A percentile compares a stretch with the other conserved stretches of the same genome.
These are phyloP conservation scores for Plicaturopsis crispa DNA, from an alignment of 768 basidiomycete genomes.

Conservation along the genomic window DNA sequence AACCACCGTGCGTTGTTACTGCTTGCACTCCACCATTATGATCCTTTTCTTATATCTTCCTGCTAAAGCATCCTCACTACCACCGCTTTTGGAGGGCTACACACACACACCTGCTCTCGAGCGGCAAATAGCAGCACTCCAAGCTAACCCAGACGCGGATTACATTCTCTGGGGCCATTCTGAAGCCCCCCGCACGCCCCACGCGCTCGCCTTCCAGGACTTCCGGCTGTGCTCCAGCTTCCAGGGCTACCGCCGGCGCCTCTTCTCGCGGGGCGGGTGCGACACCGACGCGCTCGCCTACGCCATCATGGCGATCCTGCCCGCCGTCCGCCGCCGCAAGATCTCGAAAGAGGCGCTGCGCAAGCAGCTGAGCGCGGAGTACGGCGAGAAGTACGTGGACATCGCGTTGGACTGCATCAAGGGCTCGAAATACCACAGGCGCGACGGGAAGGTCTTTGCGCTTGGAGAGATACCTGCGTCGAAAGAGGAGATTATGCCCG, in stretches of 20 bases:
- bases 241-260: neutral
- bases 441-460: neutral
- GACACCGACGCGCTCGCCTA: slow-evolving; percentile 2
- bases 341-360: slow-evolving; percentile 1
- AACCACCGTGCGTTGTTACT: neutral
- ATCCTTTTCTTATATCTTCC: no score
- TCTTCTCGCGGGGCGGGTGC: slow-evolving; percentile 1
- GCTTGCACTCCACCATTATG: no score
- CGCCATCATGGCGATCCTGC: slow-evolving; percentile 1
- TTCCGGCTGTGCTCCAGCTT: neutral
- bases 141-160: slow-evolving; percentile 2
- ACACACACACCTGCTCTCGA: neutral
- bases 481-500: neutral
- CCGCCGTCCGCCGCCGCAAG: slow-evolving; percentile 1
- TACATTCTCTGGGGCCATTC: slow-evolving; percentile 5
- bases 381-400: neutral
- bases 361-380: neutral
- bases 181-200: neutral
- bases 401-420: neutral
- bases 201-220: neutral
- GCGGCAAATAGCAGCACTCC: slow-evolving; percentile 2
- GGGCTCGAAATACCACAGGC: neutral
- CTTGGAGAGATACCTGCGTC: neutral
- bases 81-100: neutral
- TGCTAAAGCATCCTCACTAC: neutral